Conservation (phyloP, 2,329 filamentous ascomycete species). For the Alternaria brassicae region DNA sequence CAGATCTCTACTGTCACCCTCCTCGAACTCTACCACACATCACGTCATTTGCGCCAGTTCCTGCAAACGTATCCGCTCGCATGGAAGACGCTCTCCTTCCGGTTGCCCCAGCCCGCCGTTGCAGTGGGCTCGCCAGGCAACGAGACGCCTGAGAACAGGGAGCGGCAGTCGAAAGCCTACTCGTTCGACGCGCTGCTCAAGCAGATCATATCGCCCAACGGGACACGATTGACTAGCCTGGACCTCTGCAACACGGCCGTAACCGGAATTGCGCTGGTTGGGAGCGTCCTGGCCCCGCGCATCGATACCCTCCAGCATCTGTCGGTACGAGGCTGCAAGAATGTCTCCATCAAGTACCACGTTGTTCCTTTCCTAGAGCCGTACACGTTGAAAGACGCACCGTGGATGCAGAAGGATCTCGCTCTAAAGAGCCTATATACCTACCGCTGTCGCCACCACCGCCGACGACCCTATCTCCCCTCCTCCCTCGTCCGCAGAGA, state of each 20-base stretch:
- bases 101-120: slow-evolving; percentile 55
- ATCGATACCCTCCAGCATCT: slow-evolving; percentile 64
- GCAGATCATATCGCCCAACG: slow-evolving; percentile 63
- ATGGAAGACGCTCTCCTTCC: slow-evolving; percentile 67
- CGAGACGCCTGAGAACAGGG: slow-evolving; percentile 50
- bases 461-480: slow-evolving; percentile 65
- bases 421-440: slow-evolving; percentile 67
- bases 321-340: slow-evolving; percentile 68
- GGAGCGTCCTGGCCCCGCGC: slow-evolving; percentile 61
- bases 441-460: slow-evolving; percentile 68
- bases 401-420: slow-evolving; percentile 55
- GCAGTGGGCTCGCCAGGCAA: slow-evolving; percentile 48
- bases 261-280: slow-evolving; percentile 63
- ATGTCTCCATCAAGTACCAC: slow-evolving; percentile 70
- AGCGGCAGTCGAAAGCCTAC: slow-evolving; percentile 64
- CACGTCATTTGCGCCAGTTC: slow-evolving; percentile 61
- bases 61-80: slow-evolving; percentile 64
- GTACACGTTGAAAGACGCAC: slow-evolving; percentile 51
- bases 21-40: slow-evolving; percentile 66
- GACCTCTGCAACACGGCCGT: slow-evolving; percentile 69
- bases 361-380: slow-evolving; percentile 64
- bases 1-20: slow-evolving; percentile 64
- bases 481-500: slow-evolving; percentile 63
- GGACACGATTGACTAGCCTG: slow-evolving; percentile 62
- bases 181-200: slow-evolving; percentile 65